These are phyloP conservation scores for Curvularia verruculosa DNA, from an alignment of 2,329 filamentous ascomycete species.

Conservation along the genomic window DNA sequence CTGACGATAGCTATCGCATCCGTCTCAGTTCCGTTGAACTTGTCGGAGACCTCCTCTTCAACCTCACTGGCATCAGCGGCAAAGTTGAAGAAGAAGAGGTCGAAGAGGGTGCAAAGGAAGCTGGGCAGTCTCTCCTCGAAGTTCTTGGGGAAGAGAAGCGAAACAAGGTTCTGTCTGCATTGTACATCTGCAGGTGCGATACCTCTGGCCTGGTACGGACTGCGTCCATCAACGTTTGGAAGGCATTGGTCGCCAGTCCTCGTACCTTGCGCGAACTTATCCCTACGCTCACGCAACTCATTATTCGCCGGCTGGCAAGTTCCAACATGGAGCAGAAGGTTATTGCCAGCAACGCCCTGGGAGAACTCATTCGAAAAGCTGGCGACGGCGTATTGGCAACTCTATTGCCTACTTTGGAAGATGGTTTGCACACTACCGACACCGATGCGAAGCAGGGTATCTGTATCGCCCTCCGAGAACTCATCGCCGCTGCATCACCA, in stretches of 20 bases:
- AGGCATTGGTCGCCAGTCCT: constrained; percentile 90
- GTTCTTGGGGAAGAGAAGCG: constrained; percentile 94
- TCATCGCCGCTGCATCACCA: constrained; percentile 85
- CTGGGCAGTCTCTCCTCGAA: constrained; percentile 90
- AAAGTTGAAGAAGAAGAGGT: constrained; percentile 77
- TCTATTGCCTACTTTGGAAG: constrained; percentile 87
- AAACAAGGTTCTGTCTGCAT: constrained; percentile 94
- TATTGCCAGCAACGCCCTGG: constrained; percentile 95
- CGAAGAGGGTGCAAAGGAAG: constrained; percentile 81
- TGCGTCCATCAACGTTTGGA: constrained; percentile 93
- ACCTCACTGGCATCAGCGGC: constrained; percentile 89
- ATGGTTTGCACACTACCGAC: constrained; percentile 88
- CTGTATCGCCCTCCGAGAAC: constrained; percentile 91
- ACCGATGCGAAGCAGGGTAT: constrained; percentile 96
- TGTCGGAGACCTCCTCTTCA: constrained; percentile 95
- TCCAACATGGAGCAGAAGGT: constrained; percentile 99
- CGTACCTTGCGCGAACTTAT: constrained; percentile 93
- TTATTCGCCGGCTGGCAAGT: constrained; percentile 91
- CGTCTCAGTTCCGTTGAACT: constrained; percentile 97
- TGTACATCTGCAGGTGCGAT: constrained; percentile 97
- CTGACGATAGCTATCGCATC: constrained; percentile 97
- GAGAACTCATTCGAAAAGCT: constrained; percentile 95
- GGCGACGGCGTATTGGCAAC: constrained; percentile 90
- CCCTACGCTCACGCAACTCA: constrained; percentile 90
- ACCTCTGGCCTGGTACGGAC: constrained; percentile 89